Evolutionary conservation across 139 green algal genomes (phyloP).

Genomic region (Monoraphidium neglectum): DNA sequence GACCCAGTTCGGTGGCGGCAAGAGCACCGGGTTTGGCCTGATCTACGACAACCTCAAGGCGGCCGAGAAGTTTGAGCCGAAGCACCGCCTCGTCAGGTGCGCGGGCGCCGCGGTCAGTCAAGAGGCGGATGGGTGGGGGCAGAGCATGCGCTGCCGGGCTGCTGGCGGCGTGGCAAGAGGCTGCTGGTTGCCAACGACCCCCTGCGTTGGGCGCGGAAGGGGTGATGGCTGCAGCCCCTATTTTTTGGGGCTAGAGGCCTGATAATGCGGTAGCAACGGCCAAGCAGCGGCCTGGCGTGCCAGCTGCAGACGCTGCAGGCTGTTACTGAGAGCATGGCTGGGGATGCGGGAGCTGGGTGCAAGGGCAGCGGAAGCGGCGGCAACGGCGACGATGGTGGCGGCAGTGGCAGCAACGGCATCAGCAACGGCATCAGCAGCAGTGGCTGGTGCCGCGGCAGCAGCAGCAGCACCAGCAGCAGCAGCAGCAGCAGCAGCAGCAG

Average conservation of each 20-base stretch:
- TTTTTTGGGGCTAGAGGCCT: too few relatives aligned
- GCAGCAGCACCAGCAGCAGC: too few relatives aligned
- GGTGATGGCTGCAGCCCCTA: too few relatives aligned
- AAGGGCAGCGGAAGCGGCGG: background rate
- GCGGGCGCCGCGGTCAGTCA: background rate
- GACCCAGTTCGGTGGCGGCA: conserved; percentile 99
- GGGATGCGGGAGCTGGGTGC: background rate
- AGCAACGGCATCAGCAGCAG: too few relatives aligned
- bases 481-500: conserved; percentile 1
- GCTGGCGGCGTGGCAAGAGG: too few relatives aligned
- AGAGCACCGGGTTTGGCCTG: conserved; percentile 98
- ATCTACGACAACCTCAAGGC: conserved; percentile 97
- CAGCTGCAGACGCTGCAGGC: background rate
- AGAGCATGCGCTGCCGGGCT: too few relatives aligned
- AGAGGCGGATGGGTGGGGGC: background rate
- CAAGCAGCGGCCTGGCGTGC: too few relatives aligned
- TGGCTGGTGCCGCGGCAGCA: too few relatives aligned
- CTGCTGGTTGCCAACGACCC: too few relatives aligned
- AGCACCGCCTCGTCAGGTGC: conserved; percentile 93
- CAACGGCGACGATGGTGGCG: background rate
- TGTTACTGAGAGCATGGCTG: background rate
- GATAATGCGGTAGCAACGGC: too few relatives aligned
- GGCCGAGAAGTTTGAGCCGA: conserved; percentile 98
- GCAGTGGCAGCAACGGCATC: too few relatives aligned
- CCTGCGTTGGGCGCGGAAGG: too few relatives aligned